phyloP scores from a whole-genome alignment of 2,329 filamentous ascomycete species.

The Trichophaea hybrida region DNA sequence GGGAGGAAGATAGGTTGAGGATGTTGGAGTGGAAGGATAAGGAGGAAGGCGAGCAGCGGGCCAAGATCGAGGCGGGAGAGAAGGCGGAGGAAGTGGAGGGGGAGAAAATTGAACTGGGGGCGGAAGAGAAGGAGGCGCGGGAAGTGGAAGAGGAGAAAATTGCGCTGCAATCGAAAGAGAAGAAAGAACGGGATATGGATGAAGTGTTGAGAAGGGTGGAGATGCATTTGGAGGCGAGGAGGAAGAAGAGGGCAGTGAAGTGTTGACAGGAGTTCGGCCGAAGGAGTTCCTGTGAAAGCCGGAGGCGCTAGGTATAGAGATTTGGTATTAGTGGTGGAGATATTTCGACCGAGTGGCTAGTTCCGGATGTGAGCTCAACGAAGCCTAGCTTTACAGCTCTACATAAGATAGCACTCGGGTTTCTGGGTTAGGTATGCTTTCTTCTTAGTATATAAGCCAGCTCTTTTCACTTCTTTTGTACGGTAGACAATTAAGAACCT shows the following conservation, averaged over 20 bases:
- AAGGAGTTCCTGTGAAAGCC: too few relatives aligned
- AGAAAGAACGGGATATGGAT: not conserved
- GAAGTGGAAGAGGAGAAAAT: not conserved
- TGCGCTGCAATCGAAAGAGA: not conserved
- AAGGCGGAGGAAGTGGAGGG: not conserved
- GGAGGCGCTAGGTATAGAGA: too few relatives aligned
- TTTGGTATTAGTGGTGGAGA: too few relatives aligned
- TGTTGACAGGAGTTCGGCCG: not conserved
- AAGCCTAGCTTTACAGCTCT: too few relatives aligned
- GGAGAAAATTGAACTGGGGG: not conserved
- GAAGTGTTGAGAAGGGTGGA: not conserved
- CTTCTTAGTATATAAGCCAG: too few relatives aligned
- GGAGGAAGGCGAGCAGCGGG: constrained; percentile 2
- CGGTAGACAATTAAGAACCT: too few relatives aligned
- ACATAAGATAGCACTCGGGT: too few relatives aligned
- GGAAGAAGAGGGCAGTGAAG: not conserved
- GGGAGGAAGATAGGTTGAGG: not conserved
- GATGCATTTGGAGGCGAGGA: not conserved
- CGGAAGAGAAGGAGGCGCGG: not conserved
- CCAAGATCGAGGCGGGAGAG: not conserved
- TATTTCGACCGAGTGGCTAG: too few relatives aligned
- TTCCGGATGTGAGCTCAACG: too few relatives aligned
- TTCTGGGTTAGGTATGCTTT: too few relatives aligned
- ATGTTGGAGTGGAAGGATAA: constrained; percentile 4
- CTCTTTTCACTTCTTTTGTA: too few relatives aligned